Percentiles rank a stretch among this genome's conserved stretches.
These are phyloP conservation scores for Ottelia alismoides DNA, from an alignment of 106 monocot genomes.

Conservation along the genomic window DNA sequence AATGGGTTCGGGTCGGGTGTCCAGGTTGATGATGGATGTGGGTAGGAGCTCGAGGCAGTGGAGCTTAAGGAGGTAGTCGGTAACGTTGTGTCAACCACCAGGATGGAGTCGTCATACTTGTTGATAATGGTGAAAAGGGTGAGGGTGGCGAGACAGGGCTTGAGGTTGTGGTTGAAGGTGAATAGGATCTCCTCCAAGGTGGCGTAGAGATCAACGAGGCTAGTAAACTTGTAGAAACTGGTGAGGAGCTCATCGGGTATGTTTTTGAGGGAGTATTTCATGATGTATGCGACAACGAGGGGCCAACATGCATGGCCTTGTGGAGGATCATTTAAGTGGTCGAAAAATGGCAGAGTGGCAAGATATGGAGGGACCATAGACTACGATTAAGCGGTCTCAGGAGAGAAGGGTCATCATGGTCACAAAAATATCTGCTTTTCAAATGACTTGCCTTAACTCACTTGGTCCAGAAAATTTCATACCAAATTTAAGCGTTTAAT, in stretches of 20 bases:
- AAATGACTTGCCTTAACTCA: too few relatives aligned
- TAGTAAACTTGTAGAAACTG: slow-evolving; percentile 85
- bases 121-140: slow-evolving; percentile 88
- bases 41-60: slow-evolving; percentile 68
- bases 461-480: too few relatives aligned
- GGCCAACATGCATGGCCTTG: slow-evolving; percentile 62
- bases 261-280: slow-evolving; percentile 58
- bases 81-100: slow-evolving; percentile 63
- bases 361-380: slow-evolving; percentile 63
- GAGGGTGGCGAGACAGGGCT: slow-evolving; percentile 76
- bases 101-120: slow-evolving; percentile 63
- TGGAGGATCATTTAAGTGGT: slow-evolving; percentile 62
- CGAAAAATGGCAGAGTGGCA: slow-evolving; percentile 68
- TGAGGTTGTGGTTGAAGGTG: slow-evolving; percentile 66
- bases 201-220: slow-evolving; percentile 69
- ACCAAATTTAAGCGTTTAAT: too few relatives aligned
- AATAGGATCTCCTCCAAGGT: slow-evolving; percentile 70
- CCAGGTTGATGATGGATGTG: slow-evolving; percentile 21
- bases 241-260: slow-evolving; percentile 80
- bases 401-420: slow-evolving; percentile 58
- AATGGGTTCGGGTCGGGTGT: neutral
- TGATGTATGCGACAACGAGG: slow-evolving; percentile 49
- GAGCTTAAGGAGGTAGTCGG: slow-evolving; percentile 85
- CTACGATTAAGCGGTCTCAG: slow-evolving; percentile 50
- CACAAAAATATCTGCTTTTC: too few relatives aligned